Base-by-base conservation (phyloP, 352 stramenopile genomes). In the Phytopythium chamaehyphon region DNA sequence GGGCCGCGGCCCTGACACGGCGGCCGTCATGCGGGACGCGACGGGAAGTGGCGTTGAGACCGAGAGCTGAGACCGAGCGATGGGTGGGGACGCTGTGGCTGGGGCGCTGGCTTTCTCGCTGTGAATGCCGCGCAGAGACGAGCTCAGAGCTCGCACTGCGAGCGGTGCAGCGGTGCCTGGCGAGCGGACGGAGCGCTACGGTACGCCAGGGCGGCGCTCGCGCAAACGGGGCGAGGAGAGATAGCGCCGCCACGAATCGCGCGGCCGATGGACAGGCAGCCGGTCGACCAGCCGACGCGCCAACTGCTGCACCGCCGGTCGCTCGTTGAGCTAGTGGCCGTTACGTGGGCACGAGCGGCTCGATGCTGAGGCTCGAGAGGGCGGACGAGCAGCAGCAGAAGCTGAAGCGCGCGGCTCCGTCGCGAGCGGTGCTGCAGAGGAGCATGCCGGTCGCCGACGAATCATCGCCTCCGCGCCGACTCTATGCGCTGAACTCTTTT, bases 401-500 rank as follows among this genome's bases (percentile, higher is more conserved):
- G 28, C 28, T 33, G 28, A 33, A 33, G 28, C 28, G n/a, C n/a
- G n/a, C n/a, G n/a, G n/a, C n/a, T n/a, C n/a, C n/a, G n/a, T n/a
- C n/a, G n/a, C n/a, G n/a, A n/a, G n/a, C n/a, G n/a, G n/a, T n/a
- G n/a, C n/a, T n/a, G n/a, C n/a, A n/a, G n/a, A n/a, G n/a, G n/a
- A n/a, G n/a, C n/a, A n/a, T n/a, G n/a, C n/a, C n/a, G n/a, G n/a
- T n/a, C n/a, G n/a, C n/a, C n/a, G 28, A 33, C 28, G 28, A 33
- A 33, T 33, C 28, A 33, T 10, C 28, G 9, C n/a, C n/a, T n/a
- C 40, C 40, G 28, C 28, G 28, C 28, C 28, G 28, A 9, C 4
- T 47, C 42, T 22, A 47, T 5, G 21, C 31, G 40, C 40, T 47
- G 44, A 24, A 39, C 35, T 39, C 21, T 45, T 37, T 45, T 36